Percentiles rank a stretch among this genome's conserved stretches.
Conservation (phyloP, 2,329 filamentous ascomycete species). For the Alternaria alternata region DNA sequence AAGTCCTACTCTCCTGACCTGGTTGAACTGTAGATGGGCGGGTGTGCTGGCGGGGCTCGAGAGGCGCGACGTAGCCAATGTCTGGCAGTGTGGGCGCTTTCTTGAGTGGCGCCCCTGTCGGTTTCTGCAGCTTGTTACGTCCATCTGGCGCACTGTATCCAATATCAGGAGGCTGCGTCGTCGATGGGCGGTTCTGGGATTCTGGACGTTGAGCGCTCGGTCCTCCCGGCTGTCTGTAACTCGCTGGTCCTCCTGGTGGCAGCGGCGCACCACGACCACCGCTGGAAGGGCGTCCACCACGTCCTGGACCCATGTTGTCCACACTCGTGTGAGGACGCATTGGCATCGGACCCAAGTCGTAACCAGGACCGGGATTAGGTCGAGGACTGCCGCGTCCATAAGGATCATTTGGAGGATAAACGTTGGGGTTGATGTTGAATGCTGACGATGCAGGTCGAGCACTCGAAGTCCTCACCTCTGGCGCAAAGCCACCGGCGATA, state of each 20-base stretch:
- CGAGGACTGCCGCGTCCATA: slow-evolving; percentile 41
- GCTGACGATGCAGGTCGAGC: slow-evolving; percentile 58
- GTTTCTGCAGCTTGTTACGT: slow-evolving; percentile 54
- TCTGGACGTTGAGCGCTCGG: slow-evolving; percentile 50
- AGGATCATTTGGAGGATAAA: slow-evolving; percentile 46
- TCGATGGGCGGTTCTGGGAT: slow-evolving; percentile 47
- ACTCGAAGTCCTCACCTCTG: slow-evolving; percentile 60
- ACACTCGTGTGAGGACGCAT: slow-evolving; percentile 49
- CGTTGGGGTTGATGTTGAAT: slow-evolving; percentile 60
- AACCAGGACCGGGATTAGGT: slow-evolving; percentile 29
- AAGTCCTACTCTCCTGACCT: slow-evolving; percentile 44
- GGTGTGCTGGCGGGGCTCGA: slow-evolving; percentile 47
- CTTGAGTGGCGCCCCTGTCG: slow-evolving; percentile 35
- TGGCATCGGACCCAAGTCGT: slow-evolving; percentile 42
- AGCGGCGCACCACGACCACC: slow-evolving; percentile 40
- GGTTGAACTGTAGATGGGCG: slow-evolving; percentile 47
- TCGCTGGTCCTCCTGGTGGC: slow-evolving; percentile 42
- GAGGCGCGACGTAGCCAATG: slow-evolving; percentile 49
- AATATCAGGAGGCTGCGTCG: slow-evolving; percentile 52
- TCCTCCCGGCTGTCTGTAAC: slow-evolving; percentile 51
- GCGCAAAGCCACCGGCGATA: slow-evolving; percentile 52
- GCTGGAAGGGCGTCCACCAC: slow-evolving; percentile 40
- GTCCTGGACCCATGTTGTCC: slow-evolving; percentile 46
- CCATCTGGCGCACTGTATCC: slow-evolving; percentile 56
- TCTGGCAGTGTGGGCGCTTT: slow-evolving; percentile 47